Conservation (phyloP, 2,329 filamentous ascomycete species). For the Fusarium neocosmosporiellum region DNA sequence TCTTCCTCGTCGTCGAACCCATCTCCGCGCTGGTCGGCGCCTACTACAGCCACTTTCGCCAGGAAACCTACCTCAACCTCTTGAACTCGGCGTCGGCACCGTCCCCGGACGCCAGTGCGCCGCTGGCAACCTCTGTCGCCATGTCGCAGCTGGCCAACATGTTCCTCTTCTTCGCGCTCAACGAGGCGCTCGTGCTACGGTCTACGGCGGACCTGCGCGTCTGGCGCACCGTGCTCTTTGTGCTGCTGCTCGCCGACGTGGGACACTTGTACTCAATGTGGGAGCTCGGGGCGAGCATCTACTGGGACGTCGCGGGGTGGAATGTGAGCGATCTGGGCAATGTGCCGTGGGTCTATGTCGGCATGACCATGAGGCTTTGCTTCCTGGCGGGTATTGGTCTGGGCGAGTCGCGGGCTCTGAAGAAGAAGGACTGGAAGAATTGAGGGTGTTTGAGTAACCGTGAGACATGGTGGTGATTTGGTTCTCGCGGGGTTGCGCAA, state of each 20-base stretch:
- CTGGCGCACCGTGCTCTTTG: conserved; percentile 75
- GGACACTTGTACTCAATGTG: conserved; percentile 78
- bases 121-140: conserved; percentile 72
- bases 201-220: conserved; percentile 74
- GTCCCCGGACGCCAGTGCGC: conserved; percentile 51
- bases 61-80: conserved; percentile 69
- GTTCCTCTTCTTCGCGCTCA: conserved; percentile 81
- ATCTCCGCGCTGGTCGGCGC: conserved; percentile 64
- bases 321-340: conserved; percentile 77
- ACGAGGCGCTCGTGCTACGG: conserved; percentile 80
- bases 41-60: conserved; percentile 62
- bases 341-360: conserved; percentile 76
- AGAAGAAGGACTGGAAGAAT: conserved; percentile 40
- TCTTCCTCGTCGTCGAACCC: conserved; percentile 81
- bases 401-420: conserved; percentile 38
- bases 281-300: conserved; percentile 69
- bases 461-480: background rate
- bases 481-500: background rate
- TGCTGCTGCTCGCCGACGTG: conserved; percentile 78
- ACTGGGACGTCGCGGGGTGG: conserved; percentile 71
- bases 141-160: conserved; percentile 82
- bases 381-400: conserved; percentile 70
- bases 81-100: conserved; percentile 66
- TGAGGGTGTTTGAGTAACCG: background rate
- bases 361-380: conserved; percentile 67